Conservation (phyloP, 202 grass and related monocot genomes). For the Miscanthus sacchariflorus region DNA sequence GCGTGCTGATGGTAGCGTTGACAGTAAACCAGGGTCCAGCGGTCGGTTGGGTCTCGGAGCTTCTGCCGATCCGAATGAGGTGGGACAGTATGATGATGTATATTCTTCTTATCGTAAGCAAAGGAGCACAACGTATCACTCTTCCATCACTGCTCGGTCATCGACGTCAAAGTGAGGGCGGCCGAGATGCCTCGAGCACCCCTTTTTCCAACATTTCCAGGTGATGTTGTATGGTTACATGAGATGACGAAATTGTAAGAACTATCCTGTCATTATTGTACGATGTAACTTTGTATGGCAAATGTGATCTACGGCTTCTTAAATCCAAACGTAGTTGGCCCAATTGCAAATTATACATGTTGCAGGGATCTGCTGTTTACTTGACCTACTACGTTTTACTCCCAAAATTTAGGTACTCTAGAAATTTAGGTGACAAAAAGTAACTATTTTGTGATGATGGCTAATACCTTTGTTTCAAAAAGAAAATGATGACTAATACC, state of each 20-base stretch:
- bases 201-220: neutral
- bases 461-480: too few relatives aligned
- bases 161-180: conserved; percentile 55
- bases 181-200: neutral
- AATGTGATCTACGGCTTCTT: neutral
- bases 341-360: neutral
- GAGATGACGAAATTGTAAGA: conserved; percentile 18
- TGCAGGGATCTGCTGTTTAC: neutral
- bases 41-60: conserved; percentile 82
- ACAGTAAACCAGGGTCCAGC: conserved; percentile 61
- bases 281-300: conserved; percentile 37
- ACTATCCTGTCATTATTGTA: conserved; percentile 30
- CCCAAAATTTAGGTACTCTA: neutral
- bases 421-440: neutral
- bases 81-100: conserved; percentile 90
- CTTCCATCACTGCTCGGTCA: conserved; percentile 82
- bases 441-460: too few relatives aligned
- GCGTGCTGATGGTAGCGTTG: conserved; percentile 68
- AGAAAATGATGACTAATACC: too few relatives aligned
- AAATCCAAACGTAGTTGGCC: neutral
- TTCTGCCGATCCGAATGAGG: conserved; percentile 64
- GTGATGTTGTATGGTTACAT: neutral
- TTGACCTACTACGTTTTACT: too few relatives aligned
- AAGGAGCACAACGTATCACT: conserved; percentile 89
- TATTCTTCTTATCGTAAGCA: conserved; percentile 92